Base-by-base conservation (phyloP, 1,284 basidiomycete genomes). In the Puccinia coronata region DNA sequence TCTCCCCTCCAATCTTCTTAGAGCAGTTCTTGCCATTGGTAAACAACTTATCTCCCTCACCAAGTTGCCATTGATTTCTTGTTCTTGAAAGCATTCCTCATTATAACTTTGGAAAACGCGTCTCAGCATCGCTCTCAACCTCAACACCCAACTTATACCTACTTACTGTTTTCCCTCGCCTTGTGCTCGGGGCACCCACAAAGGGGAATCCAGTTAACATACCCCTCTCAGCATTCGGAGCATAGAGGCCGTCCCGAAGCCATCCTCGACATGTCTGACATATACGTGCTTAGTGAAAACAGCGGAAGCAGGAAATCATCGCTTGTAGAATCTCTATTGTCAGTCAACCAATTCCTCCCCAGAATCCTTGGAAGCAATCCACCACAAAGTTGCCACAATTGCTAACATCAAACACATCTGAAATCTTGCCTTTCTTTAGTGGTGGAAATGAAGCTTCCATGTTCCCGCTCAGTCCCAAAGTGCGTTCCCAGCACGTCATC, bases 221-320 rank as follows among this genome's bases (percentile, higher is more conserved):
- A 41, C 41, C 18, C 20, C 6, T 53, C 51, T 53, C 51, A 53
- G 41, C 36, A 18, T 18, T 63, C 61, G 23, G 20, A 3, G 23
- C 61, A 63, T 12, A 20, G 41, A 63, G 28, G 12, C 61, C 9
- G 36, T 20, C 36, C 2, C 36, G 1, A 63, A 34, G 61, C 25
- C 28, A 31, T 55, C 23, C 34, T 18, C 51, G 39, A 55, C 5
- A 72, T 72, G 70, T 51, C 70, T 4, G 70, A 72, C 20, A 23
- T 55, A 36, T 72, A 72, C 31, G 18, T 72, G 11, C 28, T 72
- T 6, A 72, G 70, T 72, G 70, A 72, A 39, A 18, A 18, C 43
- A 72, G 70, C 23, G 70, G 70, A 55, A 72, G 70, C 34, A 72
- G 70, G 51, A 72, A 51, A 34, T 72, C 70, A 34, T 72, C 70